Conservation (phyloP, 164 flowering plant species). For the Vitis rupestris region DNA sequence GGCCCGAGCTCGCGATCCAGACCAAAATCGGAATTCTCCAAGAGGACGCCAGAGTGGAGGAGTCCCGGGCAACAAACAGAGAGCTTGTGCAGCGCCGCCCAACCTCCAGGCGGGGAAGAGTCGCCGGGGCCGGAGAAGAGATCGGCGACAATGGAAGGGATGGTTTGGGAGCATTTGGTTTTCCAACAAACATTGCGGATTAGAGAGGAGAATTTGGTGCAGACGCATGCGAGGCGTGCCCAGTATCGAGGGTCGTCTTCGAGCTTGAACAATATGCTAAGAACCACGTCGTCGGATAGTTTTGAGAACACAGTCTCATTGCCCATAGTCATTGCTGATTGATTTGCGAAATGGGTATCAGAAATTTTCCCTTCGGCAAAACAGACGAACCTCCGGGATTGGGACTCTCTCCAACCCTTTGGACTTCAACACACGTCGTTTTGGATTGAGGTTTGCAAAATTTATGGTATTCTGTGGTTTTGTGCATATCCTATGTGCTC, state of each 20-base stretch:
- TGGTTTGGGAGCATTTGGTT: conserved; percentile 47
- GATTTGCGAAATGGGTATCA: too few species aligned
- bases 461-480: too few species aligned
- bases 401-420: too few species aligned
- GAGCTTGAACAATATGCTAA: conserved; percentile 67
- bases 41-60: conserved; percentile 74
- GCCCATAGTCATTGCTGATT: conserved; percentile 14
- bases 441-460: too few species aligned
- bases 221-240: conserved; percentile 83
- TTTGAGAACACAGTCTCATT: conserved; percentile 31
- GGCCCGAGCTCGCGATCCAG: conserved; percentile 89
- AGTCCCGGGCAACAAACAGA: conserved; percentile 93
- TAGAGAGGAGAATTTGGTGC: conserved; percentile 61
- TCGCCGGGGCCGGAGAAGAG: conserved; percentile 34
- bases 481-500: too few species aligned
- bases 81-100: conserved; percentile 81
- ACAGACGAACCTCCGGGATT: too few species aligned
- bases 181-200: conserved; percentile 56
- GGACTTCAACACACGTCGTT: not conserved
- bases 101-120: conserved; percentile 51
- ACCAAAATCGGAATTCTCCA: conserved; percentile 88
- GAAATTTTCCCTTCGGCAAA: too few species aligned
- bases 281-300: conserved; percentile 78
- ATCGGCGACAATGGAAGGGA: conserved; percentile 70
- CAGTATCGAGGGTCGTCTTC: conserved; percentile 82